Percentiles rank a stretch among this genome's conserved stretches.
These are phyloP conservation scores for Cicer chorassanicum DNA, from an alignment of 306 rosid species.

Conservation along the genomic window DNA sequence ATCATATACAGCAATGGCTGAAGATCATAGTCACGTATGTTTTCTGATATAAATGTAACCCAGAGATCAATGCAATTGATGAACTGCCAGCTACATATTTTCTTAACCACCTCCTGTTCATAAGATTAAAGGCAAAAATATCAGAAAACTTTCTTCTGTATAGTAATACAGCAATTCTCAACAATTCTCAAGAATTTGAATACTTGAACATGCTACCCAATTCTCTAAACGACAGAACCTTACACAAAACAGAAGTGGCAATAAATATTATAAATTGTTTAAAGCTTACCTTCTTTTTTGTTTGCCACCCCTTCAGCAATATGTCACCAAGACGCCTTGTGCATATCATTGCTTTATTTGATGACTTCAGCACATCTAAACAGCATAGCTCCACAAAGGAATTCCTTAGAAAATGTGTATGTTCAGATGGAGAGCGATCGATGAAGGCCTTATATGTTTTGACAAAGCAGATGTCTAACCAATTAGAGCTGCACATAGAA, in stretches of 20 bases:
- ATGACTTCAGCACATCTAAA: constrained; percentile 76
- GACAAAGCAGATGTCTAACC: constrained; percentile 79
- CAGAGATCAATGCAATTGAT: constrained; percentile 84
- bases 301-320: constrained; percentile 69
- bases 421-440: constrained; percentile 69
- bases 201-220: neutral
- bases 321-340: constrained; percentile 68
- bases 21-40: constrained; percentile 69
- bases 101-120: constrained; percentile 80
- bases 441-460: constrained; percentile 74
- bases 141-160: constrained; percentile 37
- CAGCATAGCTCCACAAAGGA: constrained; percentile 85
- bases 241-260: constrained; percentile 30
- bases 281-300: constrained; percentile 68
- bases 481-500: constrained; percentile 59
- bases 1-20: constrained; percentile 66
- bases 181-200: constrained; percentile 7
- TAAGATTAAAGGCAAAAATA: constrained; percentile 42
- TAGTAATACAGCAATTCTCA: constrained; percentile 24
- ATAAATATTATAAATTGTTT: constrained; percentile 17
- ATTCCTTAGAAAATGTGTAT: constrained; percentile 63
- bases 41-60: constrained; percentile 68
- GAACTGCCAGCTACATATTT: constrained; percentile 79
- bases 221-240: constrained; percentile 26
- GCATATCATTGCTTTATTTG: constrained; percentile 63